Conservation (phyloP, 371 early-diverging fungal species). For the Dichotomocladium elegans region DNA sequence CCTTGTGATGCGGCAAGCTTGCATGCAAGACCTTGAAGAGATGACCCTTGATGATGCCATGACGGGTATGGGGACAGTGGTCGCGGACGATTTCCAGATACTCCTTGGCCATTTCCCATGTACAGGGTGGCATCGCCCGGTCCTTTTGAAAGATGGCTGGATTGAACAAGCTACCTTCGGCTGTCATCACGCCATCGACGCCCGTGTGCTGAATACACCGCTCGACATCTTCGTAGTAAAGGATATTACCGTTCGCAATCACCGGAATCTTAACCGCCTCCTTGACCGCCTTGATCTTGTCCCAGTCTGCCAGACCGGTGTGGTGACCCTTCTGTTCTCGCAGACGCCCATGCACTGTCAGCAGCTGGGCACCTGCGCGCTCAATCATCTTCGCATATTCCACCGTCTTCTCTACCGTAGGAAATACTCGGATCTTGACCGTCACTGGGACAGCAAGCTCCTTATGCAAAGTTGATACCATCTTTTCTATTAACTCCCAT, state of each 20-base stretch:
- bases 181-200: conserved; percentile 96
- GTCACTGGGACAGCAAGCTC: conserved; percentile 95
- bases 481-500: conserved; percentile 82
- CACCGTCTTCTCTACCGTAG: conserved; percentile 88
- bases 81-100: conserved; percentile 78
- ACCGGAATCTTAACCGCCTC: conserved; percentile 88
- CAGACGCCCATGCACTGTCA: conserved; percentile 96
- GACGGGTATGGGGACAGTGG: conserved; percentile 38
- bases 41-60: conserved; percentile 76
- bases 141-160: conserved; percentile 76
- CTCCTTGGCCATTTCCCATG: conserved; percentile 81
- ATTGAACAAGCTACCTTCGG: conserved; percentile 91
- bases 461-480: conserved; percentile 74
- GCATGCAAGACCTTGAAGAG: conserved; percentile 92
- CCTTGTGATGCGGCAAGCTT: conserved; percentile 75
- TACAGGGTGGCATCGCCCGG: conserved; percentile 47
- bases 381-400: conserved; percentile 97
- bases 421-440: conserved; percentile 96
- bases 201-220: conserved; percentile 89
- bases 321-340: conserved; percentile 97
- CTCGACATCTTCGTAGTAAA: conserved; percentile 87
- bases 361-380: conserved; percentile 87
- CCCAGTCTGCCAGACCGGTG: conserved; percentile 98
- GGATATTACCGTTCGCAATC: conserved; percentile 97
- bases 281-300: conserved; percentile 92